phyloP scores from a whole-genome alignment of 345 rosid species.

The rapeseed (Brassica napus) region Da-Ae NC_063434.1:28455501-28456000 shows the following conservation, averaged over 20 bases:
- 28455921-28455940: constrained; percentile 97
- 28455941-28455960: constrained; percentile 26
- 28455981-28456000: not conserved
- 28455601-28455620: not conserved
- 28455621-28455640: not conserved
- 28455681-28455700: not conserved
- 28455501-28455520: not conserved
- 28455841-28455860: constrained; percentile 84
- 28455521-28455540: not conserved
- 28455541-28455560: not conserved
- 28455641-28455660: constrained; percentile 20
- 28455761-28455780: not conserved
- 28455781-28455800: not conserved
- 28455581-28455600: not conserved
- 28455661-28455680: not conserved
- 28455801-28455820: constrained; percentile 91
- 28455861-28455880: constrained; percentile 89
- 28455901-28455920: constrained; percentile 92
- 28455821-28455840: constrained; percentile 87
- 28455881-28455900: constrained; percentile 86
- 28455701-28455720: not conserved
- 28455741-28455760: not conserved
- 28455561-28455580: not conserved
- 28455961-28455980: too few relatives aligned
- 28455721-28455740: not conserved